Percentiles rank a stretch among this genome's conserved stretches.
Evolutionary conservation across 129 eudicot genomes (phyloP).

Genomic region (Smallanthus sonchifolius): DNA sequence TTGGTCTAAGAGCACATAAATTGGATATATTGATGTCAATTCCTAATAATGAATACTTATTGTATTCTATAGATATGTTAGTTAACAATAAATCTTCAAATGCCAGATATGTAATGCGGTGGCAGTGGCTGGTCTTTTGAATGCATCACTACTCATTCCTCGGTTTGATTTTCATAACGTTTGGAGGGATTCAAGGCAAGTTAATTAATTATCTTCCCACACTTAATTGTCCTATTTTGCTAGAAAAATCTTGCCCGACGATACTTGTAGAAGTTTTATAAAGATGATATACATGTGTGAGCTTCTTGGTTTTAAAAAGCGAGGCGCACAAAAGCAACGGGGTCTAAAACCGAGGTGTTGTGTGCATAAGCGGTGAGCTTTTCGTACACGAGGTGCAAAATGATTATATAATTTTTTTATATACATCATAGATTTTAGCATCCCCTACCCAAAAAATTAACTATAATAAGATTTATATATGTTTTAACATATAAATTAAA

Average conservation of each 20-base stretch:
- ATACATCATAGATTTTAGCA: too few relatives aligned
- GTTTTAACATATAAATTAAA: too few relatives aligned
- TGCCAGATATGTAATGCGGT: slow-evolving; percentile 96
- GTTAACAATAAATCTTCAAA: slow-evolving; percentile 9
- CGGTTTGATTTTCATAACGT: slow-evolving; percentile 67
- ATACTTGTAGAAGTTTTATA: background rate
- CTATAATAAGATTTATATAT: too few relatives aligned
- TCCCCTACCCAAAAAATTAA: too few relatives aligned
- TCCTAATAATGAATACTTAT: background rate
- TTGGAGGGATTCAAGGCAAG: slow-evolving; percentile 93
- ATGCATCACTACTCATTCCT: slow-evolving; percentile 84
- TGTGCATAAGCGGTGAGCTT: too few relatives aligned
- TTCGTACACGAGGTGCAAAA: too few relatives aligned
- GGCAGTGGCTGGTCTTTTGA: slow-evolving; percentile 81
- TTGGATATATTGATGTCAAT: background rate
- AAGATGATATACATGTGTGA: slow-evolving; percentile 3
- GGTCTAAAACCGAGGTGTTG: too few relatives aligned
- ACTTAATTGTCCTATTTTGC: background rate
- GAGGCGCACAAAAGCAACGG: too few relatives aligned
- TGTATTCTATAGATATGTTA: background rate
- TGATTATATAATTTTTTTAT: too few relatives aligned
- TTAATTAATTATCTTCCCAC: slow-evolving; percentile 10
- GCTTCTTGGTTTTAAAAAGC: too few relatives aligned
- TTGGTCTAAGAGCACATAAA: background rate
- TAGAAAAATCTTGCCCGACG: background rate